Percentiles rank a stretch among this genome's conserved stretches.
Evolutionary conservation across 345 rosid species (phyloP).

Genomic region (Geranium rotundifolium): DNA sequence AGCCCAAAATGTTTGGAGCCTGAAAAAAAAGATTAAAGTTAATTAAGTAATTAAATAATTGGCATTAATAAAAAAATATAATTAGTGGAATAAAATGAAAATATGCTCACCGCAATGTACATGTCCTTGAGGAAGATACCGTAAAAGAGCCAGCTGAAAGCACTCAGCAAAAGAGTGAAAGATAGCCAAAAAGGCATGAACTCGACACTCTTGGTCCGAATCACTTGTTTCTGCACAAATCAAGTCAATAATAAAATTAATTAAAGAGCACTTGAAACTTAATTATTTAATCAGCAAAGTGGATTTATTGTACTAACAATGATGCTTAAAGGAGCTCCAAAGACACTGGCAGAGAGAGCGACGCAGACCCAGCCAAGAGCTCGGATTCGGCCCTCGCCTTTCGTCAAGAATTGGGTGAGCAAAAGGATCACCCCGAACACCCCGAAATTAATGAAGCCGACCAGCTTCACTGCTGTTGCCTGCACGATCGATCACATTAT

Average conservation of each 20-base stretch:
- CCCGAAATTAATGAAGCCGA: background rate
- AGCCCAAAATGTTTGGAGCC: constrained; percentile 31
- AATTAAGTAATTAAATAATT: no score
- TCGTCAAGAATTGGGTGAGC: constrained; percentile 23
- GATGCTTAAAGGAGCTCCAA: constrained; percentile 63
- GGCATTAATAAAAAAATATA: no score
- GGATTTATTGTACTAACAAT: constrained; percentile 26
- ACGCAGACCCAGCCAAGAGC: constrained; percentile 62
- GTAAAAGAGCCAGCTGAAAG: constrained; percentile 23
- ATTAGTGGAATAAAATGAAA: no score
- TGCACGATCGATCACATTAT: no score
- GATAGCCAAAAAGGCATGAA: constrained; percentile 31
- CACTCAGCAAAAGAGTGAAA: constrained; percentile 21
- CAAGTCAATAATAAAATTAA: no score
- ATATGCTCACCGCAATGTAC: constrained; percentile 23
- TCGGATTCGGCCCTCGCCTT: constrained; percentile 24
- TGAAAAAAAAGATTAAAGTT: constrained; percentile 1
- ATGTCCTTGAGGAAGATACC: constrained; percentile 22
- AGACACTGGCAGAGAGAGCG: constrained; percentile 45
- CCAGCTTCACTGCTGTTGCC: background rate
- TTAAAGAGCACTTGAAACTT: no score
- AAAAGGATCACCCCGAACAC: background rate
- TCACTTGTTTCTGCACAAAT: constrained; percentile 23
- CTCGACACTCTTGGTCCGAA: constrained; percentile 32
- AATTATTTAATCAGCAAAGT: no score